phyloP scores from a whole-genome alignment of 441 rosid species.

The Codiaeum variegatum region DNA sequence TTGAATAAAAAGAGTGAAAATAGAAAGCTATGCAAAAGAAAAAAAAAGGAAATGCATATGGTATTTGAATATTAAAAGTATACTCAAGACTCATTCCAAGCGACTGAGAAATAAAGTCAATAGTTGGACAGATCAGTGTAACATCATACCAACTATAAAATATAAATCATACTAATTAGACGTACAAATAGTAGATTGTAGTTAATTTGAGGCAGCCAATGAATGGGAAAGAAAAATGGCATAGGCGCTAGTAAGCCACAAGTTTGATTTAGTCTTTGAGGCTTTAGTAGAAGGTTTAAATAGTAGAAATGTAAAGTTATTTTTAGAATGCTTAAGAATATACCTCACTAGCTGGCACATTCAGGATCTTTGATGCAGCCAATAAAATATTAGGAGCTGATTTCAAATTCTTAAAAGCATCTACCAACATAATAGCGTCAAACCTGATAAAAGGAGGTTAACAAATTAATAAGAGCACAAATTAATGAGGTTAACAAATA shows the following conservation, averaged over 20 bases:
- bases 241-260: conserved; percentile 56
- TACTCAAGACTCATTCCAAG: too few species aligned
- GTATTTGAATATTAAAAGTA: too few species aligned
- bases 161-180: too few species aligned
- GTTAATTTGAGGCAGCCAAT: conserved; percentile 58
- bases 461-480: conserved; percentile 20
- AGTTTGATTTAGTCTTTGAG: conserved; percentile 66
- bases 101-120: too few species aligned
- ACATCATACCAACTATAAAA: too few species aligned
- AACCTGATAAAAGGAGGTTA: conserved; percentile 55
- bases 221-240: conserved; percentile 68
- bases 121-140: too few species aligned
- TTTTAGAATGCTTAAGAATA: conserved; percentile 50
- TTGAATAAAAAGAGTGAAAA: too few species aligned
- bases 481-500: not conserved
- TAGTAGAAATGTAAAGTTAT: too few species aligned
- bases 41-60: too few species aligned
- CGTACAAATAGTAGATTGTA: too few species aligned
- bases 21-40: too few species aligned
- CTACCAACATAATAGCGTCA: conserved; percentile 94
- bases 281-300: conserved; percentile 63
- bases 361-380: conserved; percentile 82
- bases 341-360: conserved; percentile 81
- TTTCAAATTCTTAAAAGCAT: conserved; percentile 93
- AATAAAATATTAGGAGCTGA: conserved; percentile 97